phyloP scores from a whole-genome alignment of 2,329 filamentous ascomycete species.

The Cladophialophora psammophila region DNA sequence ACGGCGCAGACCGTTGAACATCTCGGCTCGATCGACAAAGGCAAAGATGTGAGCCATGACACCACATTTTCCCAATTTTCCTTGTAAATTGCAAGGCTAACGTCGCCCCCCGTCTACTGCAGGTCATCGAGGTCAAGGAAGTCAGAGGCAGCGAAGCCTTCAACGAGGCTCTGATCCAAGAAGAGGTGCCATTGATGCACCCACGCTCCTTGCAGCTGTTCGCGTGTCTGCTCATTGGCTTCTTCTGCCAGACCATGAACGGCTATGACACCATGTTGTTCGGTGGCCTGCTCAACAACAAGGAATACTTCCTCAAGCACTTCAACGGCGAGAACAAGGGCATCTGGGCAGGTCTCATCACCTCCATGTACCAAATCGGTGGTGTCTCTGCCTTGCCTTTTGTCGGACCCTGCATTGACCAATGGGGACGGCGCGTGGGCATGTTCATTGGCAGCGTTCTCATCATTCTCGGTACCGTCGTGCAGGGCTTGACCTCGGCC shows the following conservation, averaged over 20 bases:
- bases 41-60: constrained; percentile 33
- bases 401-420: constrained; percentile 55
- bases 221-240: constrained; percentile 43
- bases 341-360: constrained; percentile 54
- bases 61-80: background rate
- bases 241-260: constrained; percentile 61
- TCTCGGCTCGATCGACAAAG: constrained; percentile 26
- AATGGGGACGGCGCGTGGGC: constrained; percentile 61
- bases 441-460: constrained; percentile 64
- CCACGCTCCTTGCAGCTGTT: constrained; percentile 35
- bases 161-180: constrained; percentile 63
- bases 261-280: constrained; percentile 67
- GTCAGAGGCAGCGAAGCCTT: constrained; percentile 62
- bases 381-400: constrained; percentile 56
- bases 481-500: constrained; percentile 57
- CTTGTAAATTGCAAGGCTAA: background rate
- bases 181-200: constrained; percentile 46
- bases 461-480: constrained; percentile 60
- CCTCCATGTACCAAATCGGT: constrained; percentile 59
- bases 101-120: background rate
- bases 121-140: constrained; percentile 48
- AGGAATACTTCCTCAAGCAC: constrained; percentile 50
- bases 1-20: constrained; percentile 27
- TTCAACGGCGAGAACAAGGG: constrained; percentile 53
- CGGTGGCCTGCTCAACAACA: constrained; percentile 59